Evolutionary conservation across 306 rosid species (phyloP).

Genomic region (Lupinus albus): DNA sequence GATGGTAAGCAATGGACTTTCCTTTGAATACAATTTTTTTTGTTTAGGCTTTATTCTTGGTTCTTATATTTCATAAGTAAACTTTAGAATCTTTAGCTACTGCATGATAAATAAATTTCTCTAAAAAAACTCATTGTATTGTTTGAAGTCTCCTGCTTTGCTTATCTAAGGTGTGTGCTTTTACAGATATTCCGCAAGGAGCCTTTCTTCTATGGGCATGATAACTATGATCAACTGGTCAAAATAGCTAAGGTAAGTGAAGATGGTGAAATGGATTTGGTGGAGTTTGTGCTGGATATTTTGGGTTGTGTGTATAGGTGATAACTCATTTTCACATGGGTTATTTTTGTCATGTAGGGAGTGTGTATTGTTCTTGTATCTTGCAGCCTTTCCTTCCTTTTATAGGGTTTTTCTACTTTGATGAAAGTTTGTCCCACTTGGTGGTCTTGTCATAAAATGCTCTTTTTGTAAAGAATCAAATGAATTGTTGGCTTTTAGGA

Average conservation of each 20-base stretch:
- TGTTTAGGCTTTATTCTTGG: background rate
- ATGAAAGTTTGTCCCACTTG: background rate
- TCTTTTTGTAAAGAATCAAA: background rate
- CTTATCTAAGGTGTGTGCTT: conserved; percentile 51
- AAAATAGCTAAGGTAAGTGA: conserved; percentile 81
- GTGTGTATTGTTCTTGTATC: background rate
- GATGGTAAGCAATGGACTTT: conserved; percentile 63
- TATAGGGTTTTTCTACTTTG: too few species aligned
- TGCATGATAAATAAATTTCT: conserved; percentile 20
- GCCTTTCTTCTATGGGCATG: conserved; percentile 96
- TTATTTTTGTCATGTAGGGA: conserved; percentile 8
- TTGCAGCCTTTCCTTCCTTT: background rate
- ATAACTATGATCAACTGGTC: conserved; percentile 88
- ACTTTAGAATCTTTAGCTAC: conserved; percentile 12
- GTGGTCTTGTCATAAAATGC: conserved; percentile 2
- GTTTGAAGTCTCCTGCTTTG: conserved; percentile 40
- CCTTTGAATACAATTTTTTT: conserved; percentile 4
- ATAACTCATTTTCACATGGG: background rate
- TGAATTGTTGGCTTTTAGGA: conserved; percentile 12
- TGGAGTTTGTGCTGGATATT: conserved; percentile 30
- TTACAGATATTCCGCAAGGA: conserved; percentile 91
- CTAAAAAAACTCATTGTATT: conserved; percentile 25
- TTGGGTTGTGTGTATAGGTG: conserved; percentile 3
- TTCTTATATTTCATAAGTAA: conserved; percentile 12
- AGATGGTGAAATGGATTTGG: background rate